phyloP scores from a whole-genome alignment of 495 filamentous ascomycete genomes.

The Friedmanniomyces simplex region DNA sequence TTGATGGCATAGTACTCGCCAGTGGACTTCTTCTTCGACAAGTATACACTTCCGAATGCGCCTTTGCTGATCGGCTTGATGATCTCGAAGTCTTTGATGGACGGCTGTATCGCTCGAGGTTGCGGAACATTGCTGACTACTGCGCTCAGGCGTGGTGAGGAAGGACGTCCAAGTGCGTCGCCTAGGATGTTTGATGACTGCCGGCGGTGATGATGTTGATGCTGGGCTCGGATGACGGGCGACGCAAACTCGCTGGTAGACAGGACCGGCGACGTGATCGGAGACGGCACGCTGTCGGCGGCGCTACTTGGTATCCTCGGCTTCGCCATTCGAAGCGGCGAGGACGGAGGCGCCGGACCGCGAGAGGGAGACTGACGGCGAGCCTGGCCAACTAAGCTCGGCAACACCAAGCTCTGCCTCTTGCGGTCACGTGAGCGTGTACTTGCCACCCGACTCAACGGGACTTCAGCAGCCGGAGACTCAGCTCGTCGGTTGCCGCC shows the following conservation, averaged over 20 bases:
- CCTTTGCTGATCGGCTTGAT: constrained; percentile 99
- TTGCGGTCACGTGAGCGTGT: constrained; percentile 56
- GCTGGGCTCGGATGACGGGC: constrained; percentile 44
- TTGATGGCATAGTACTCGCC: constrained; percentile 98
- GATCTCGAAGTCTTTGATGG: constrained; percentile 98
- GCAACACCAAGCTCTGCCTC: constrained; percentile 69
- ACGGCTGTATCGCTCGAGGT: constrained; percentile 75
- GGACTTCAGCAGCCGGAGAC: constrained; percentile 80
- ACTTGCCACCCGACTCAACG: constrained; percentile 56
- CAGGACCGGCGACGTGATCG: constrained; percentile 78
- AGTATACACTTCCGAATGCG: constrained; percentile 93
- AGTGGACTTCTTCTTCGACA: constrained; percentile 96
- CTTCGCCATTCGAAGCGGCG: constrained; percentile 77
- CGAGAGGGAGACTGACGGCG: constrained; percentile 78
- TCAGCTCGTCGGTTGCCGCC: constrained; percentile 51
- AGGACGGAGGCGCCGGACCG: constrained; percentile 56
- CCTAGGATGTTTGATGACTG: constrained; percentile 87
- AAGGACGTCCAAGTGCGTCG: constrained; percentile 48
- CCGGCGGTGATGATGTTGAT: constrained; percentile 61
- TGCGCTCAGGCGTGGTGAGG: constrained; percentile 69
- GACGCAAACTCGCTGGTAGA: constrained; percentile 70
- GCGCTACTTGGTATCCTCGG: constrained; percentile 64
- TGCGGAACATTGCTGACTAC: constrained; percentile 49
- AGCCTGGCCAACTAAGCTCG: constrained; percentile 56
- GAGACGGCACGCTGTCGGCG: constrained; percentile 64